phyloP scores from a whole-genome alignment of 2,329 filamentous ascomycete species.

The Ceratocystis alfenasii region DNA sequence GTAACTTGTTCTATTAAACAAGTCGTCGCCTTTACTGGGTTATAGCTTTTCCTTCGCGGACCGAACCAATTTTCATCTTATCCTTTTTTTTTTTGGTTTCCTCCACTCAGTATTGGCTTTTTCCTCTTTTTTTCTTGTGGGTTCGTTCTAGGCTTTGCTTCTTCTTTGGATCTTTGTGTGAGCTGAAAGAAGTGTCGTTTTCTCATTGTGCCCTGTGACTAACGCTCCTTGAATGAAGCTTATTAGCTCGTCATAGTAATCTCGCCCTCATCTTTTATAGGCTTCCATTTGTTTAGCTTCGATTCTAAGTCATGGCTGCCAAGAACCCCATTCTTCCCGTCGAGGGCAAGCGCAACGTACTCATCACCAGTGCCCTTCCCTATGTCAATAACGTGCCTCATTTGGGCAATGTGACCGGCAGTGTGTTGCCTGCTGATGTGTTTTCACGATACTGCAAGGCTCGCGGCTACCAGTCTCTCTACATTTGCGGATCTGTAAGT shows the following conservation, averaged over 20 bases:
- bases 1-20: no score
- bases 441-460: conserved; percentile 73
- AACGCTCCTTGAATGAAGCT: not conserved
- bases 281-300: not conserved
- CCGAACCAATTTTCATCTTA: conserved; percentile 3
- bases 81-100: conserved; percentile 2
- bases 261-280: not conserved
- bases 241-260: not conserved
- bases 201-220: not conserved
- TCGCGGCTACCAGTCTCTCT: conserved; percentile 67
- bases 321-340: conserved; percentile 46
- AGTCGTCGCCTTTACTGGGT: no score
- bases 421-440: conserved; percentile 78
- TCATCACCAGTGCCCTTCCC: conserved; percentile 83
- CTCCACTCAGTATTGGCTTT: not conserved
- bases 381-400: conserved; percentile 70
- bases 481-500: conserved; percentile 56
- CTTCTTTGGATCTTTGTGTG: not conserved
- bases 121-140: not conserved
- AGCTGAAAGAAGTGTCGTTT: not conserved
- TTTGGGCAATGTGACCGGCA: conserved; percentile 78
- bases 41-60: not conserved
- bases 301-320: conserved; percentile 22
- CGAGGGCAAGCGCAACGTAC: conserved; percentile 69
- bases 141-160: not conserved